These are phyloP conservation scores for Cicer yamashitae DNA, from an alignment of 306 rosid species.

Conservation along the genomic window DNA sequence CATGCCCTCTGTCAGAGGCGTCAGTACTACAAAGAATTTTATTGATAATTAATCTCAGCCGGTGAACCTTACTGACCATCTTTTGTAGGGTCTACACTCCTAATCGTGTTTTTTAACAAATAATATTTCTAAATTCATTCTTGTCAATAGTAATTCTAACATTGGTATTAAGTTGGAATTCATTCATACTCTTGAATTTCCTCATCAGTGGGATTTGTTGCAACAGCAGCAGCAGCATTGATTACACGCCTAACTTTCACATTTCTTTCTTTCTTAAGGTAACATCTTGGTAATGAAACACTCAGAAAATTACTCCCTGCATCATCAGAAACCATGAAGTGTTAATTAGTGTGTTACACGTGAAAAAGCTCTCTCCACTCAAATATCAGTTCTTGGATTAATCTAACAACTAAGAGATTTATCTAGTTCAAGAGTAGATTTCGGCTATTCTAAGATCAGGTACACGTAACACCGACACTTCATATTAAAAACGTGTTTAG, in stretches of 20 bases:
- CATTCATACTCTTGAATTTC: slow-evolving; percentile 68
- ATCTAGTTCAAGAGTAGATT: no score
- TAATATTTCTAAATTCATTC: neutral
- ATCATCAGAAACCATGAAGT: slow-evolving; percentile 39
- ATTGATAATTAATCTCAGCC: no score
- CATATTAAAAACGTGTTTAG: no score
- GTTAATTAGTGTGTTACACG: slow-evolving; percentile 12
- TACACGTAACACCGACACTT: no score
- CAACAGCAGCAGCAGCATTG: slow-evolving; percentile 63
- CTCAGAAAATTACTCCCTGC: slow-evolving; percentile 67
- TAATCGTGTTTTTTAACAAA: neutral
- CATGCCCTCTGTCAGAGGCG: no score
- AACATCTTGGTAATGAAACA: slow-evolving; percentile 51
- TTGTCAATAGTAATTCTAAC: neutral
- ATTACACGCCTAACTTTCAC: slow-evolving; percentile 56
- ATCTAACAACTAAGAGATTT: no score
- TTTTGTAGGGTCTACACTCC: no score
- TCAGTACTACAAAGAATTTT: no score
- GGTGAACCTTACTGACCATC: no score
- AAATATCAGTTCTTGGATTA: no score
- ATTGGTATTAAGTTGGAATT: slow-evolving; percentile 30
- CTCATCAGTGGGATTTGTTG: slow-evolving; percentile 54
- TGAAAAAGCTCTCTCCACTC: neutral
- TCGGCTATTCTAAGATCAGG: no score
- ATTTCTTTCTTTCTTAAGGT: slow-evolving; percentile 48